These are phyloP conservation scores for Austroboletus olivaceoglutinosus DNA, from an alignment of 1,284 basidiomycete genomes.

Conservation along the genomic window DNA sequence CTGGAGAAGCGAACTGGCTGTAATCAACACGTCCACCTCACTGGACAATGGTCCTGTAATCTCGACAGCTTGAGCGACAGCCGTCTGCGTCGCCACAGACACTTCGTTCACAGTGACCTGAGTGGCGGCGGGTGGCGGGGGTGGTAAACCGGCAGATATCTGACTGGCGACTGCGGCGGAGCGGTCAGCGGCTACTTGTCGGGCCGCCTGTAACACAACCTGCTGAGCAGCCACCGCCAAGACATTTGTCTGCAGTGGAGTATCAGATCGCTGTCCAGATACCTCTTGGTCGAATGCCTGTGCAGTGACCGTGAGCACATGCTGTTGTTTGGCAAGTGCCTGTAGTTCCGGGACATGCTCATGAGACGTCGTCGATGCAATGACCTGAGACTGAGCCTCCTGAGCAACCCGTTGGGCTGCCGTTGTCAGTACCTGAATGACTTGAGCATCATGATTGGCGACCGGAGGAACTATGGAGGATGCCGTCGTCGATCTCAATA, in stretches of 20 bases:
- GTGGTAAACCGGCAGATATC: slow-evolving; percentile 39
- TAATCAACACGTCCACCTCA: slow-evolving; percentile 35
- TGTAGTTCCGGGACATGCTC: slow-evolving; percentile 53
- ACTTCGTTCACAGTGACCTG: slow-evolving; percentile 75
- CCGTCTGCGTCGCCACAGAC: slow-evolving; percentile 67
- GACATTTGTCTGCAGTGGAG: slow-evolving; percentile 43
- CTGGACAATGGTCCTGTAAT: slow-evolving; percentile 39
- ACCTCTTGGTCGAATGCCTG: slow-evolving; percentile 70
- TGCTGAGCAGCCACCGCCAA: slow-evolving; percentile 72
- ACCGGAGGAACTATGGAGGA: slow-evolving; percentile 26
- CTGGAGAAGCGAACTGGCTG: slow-evolving; percentile 36
- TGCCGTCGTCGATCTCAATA: slow-evolving; percentile 26
- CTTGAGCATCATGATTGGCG: slow-evolving; percentile 52
- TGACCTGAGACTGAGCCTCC: slow-evolving; percentile 65
- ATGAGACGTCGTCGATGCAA: slow-evolving; percentile 46
- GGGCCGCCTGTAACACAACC: slow-evolving; percentile 75
- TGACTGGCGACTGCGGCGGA: slow-evolving; percentile 42
- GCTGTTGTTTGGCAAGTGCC: slow-evolving; percentile 73
- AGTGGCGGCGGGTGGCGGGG: slow-evolving; percentile 43
- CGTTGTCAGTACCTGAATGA: slow-evolving; percentile 70
- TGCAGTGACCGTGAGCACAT: slow-evolving; percentile 73
- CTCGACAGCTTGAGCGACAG: slow-evolving; percentile 43
- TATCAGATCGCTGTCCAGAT: slow-evolving; percentile 49
- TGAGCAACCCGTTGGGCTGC: slow-evolving; percentile 74
- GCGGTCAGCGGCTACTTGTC: slow-evolving; percentile 58